Evolutionary conservation across 2,329 filamentous ascomycete species (phyloP), one percentile per base, ranked within the genome.

Genomic region (Thermothelomyces thermophilus): DNA sequence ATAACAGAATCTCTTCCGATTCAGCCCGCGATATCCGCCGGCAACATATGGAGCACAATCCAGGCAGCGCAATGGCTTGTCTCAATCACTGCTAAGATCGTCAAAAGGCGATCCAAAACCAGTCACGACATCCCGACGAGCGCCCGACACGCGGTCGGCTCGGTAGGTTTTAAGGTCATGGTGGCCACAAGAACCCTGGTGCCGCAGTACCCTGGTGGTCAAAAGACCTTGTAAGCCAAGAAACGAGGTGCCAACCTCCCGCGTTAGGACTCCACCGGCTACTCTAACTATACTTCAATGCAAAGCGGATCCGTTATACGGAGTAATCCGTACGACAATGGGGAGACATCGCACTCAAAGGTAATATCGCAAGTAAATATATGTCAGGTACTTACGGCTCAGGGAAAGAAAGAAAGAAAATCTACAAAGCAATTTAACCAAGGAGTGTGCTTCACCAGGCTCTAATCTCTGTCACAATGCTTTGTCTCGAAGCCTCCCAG

Each of bases 11-110:
- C 46, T 46, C 35, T n/a, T 42, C 52, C 45, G 41, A 53, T 51
- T 48, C 52, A 50, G 45, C 51, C 53, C 56, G 45, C 52, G 33
- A 26, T 46, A 46, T 39, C 46, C 37, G 45, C 49, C 49, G 47
- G 45, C 14, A n/a, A 31, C 9, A 31, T 14, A 31, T 10, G 30
- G 14, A 31, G 30, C 30, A 31, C 33, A 13, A 40, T 22, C 40
- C 16, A 47, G 43, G 39, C 17, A 24, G 11, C 22, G 44, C 46
- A 49, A 51, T 44, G 11, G 39, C 36, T 26, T 49, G 37, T 36
- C 33, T 40, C 41, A 20, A 40, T 22, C 30, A 34, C 24, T 24
- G 31, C 44, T n/a, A 22, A 39, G 50, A 49, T 51, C 43, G 35
- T 41, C 48, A 30, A 33, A 26, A 39, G 13, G 17, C 31, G 35